These are phyloP conservation scores for Arthrobotrys megalospora DNA, from an alignment of 2,329 filamentous ascomycete species.

Conservation along the genomic window DNA sequence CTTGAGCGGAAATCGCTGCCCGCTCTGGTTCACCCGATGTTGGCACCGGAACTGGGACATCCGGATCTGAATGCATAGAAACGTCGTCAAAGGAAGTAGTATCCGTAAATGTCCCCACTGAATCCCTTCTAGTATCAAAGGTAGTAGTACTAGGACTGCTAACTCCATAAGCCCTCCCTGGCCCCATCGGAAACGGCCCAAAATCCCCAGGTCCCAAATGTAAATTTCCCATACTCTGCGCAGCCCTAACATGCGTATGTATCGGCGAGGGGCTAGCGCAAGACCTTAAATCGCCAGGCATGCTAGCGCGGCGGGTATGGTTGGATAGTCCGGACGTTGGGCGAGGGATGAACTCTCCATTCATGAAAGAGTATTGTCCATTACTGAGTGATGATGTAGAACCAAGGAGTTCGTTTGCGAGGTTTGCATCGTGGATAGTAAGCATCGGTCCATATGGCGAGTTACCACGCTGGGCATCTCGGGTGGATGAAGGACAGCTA, in stretches of 20 bases:
- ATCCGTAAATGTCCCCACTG: constrained; percentile 24
- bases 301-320: constrained; percentile 49
- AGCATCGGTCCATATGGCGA: constrained; percentile 56
- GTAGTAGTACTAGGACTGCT: constrained; percentile 33
- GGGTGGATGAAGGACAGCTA: constrained; percentile 43
- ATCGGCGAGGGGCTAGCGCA: constrained; percentile 24
- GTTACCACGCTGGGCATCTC: constrained; percentile 42
- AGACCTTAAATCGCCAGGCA: constrained; percentile 39
- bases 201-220: constrained; percentile 13
- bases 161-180: constrained; percentile 35
- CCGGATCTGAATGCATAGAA: constrained; percentile 10
- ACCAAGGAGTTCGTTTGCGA: constrained; percentile 53
- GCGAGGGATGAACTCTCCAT: constrained; percentile 50
- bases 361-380: constrained; percentile 49
- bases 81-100: constrained; percentile 40
- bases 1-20: background rate
- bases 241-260: constrained; percentile 45
- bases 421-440: constrained; percentile 49
- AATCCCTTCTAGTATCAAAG: constrained; percentile 50
- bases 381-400: constrained; percentile 44
- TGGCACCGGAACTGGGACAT: constrained; percentile 4
- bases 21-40: constrained; percentile 1
- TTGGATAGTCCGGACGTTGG: constrained; percentile 37
- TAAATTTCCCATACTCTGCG: constrained; percentile 50
- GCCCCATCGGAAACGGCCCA: constrained; percentile 23